Base-by-base conservation (phyloP, 495 filamentous ascomycete genomes). In the Penicillium dipodomyicola region DNA sequence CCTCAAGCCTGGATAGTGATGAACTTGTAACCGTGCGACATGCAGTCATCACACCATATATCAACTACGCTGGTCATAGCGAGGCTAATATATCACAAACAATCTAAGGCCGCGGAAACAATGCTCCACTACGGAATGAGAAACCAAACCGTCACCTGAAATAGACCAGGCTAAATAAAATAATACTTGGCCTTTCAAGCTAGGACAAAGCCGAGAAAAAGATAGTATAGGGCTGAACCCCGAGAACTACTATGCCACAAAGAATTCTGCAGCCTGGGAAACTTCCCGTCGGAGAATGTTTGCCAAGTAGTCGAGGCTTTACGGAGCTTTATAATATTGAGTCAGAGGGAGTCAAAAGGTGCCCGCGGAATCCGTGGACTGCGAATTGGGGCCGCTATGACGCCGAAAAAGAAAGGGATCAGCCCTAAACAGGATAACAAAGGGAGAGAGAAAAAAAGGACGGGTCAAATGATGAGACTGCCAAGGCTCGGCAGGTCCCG, bases 201-300 rank as follows among this genome's bases (percentile, higher is more conserved):
- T 37, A 37, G 30, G 19, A 33, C 17, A 37, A 50, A 19, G 32
- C 48, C 48, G 48, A 37, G 48, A 17, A 39, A 39, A 20, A 39
- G 19, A 37, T 32, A n/a, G 20, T 22, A 52, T 52, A 52, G 49
- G 49, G 49, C 49, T 52, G 49, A 52, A 29, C 20, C 41, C 11
- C 11, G 35, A 37, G 20, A 52, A n/a, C 19, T n/a, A 15, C 33
- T 23, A 23, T 39, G 49, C 23, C 49, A 52, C 23, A 1, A 41
- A 41, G 23, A 29, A 52, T 41, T 41, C 17, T 14, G 23, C 14
- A 27, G 49, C 49, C 33, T 39, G 27, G 9, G 22, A 25, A 40
- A 40, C 19, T 41, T 20, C 22, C 35, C 23, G 32, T 30, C 23
- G 15, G 49, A 3, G 49, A 52, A 52, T 25, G 35, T 41, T 2